These are phyloP conservation scores for Pestalotiopsis sp. DNA, from an alignment of 2,329 filamentous ascomycete genomes.

Conservation along the genomic window DNA sequence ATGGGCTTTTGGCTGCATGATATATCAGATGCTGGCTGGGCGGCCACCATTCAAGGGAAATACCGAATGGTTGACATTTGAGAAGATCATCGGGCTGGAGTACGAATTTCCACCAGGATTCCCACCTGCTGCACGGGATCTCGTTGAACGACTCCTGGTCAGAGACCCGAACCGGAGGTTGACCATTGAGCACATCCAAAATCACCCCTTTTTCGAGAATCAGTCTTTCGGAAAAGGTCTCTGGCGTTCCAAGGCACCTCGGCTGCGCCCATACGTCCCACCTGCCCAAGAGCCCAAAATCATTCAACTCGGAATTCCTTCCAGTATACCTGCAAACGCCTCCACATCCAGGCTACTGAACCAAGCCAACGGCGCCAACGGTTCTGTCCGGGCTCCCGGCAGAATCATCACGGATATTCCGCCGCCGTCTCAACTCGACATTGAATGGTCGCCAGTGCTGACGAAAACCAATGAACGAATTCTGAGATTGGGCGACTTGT, in stretches of 20 bases:
- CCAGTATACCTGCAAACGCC: conserved; percentile 32
- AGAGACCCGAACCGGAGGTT: conserved; percentile 83
- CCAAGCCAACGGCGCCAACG: conserved; percentile 45
- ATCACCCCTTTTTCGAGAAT: conserved; percentile 92
- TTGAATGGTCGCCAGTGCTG: conserved; percentile 97
- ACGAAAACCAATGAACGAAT: conserved; percentile 92
- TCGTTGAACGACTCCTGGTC: conserved; percentile 88
- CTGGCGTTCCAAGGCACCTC: conserved; percentile 89
- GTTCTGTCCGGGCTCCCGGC: conserved; percentile 64
- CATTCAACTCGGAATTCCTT: conserved; percentile 71
- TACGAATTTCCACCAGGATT: conserved; percentile 93
- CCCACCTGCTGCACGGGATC: conserved; percentile 80
- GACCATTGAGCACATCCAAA: conserved; percentile 94
- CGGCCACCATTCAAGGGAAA: conserved; percentile 93
- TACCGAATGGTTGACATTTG: conserved; percentile 96
- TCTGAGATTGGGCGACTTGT: conserved; percentile 87
- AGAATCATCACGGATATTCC: conserved; percentile 93
- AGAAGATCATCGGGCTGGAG: conserved; percentile 94
- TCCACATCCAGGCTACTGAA: conserved; percentile 30
- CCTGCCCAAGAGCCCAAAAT: conserved; percentile 73
- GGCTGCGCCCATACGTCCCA: conserved; percentile 81
- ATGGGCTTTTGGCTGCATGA: conserved; percentile 98
- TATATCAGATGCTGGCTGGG: conserved; percentile 95
- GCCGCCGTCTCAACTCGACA: conserved; percentile 94
- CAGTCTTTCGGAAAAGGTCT: conserved; percentile 80